phyloP scores from a whole-genome alignment of 2,329 filamentous ascomycete genomes.

The Pseudocercospora fijiensis region DNA sequence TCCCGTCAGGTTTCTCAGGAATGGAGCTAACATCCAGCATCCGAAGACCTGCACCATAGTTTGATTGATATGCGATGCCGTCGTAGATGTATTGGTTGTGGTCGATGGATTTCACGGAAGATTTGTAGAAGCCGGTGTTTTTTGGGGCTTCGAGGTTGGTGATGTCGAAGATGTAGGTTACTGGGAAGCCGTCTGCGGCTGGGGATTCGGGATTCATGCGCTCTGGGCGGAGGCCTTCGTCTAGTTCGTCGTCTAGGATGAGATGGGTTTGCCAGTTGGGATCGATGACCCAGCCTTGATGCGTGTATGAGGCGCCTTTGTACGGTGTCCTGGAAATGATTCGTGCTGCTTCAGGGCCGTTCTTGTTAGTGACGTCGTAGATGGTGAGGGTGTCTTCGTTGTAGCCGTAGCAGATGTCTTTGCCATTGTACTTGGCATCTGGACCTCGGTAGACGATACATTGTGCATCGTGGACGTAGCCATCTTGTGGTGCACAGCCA shows the following conservation, averaged over 20 bases:
- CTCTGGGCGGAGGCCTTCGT: constrained; percentile 50
- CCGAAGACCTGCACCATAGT: constrained; percentile 41
- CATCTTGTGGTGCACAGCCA: constrained; percentile 53
- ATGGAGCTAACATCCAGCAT: constrained; percentile 41
- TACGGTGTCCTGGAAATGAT: constrained; percentile 53
- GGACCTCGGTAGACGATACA: constrained; percentile 55
- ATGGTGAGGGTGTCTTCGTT: constrained; percentile 51
- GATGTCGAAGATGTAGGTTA: constrained; percentile 56
- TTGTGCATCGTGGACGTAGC: constrained; percentile 59
- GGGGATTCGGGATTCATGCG: constrained; percentile 25
- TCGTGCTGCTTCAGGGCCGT: constrained; percentile 29
- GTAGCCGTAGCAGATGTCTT: constrained; percentile 55
- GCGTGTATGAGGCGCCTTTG: constrained; percentile 52
- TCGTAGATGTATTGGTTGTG: constrained; percentile 46
- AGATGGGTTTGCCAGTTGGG: constrained; percentile 48
- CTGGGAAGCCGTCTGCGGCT: constrained; percentile 45
- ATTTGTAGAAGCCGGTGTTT: constrained; percentile 44
- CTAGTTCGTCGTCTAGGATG: constrained; percentile 55
- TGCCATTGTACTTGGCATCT: constrained; percentile 46
- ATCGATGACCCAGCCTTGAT: constrained; percentile 56
- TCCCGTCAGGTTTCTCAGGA: constrained; percentile 47
- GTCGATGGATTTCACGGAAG: constrained; percentile 39
- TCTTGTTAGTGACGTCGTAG: constrained; percentile 51
- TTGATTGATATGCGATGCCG: constrained; percentile 40
- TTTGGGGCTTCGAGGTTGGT: constrained; percentile 45